Percentiles rank a stretch among this genome's conserved stretches.
phyloP scores from a whole-genome alignment of 2,329 filamentous ascomycete genomes.

The Penicillium sp. region DNA sequence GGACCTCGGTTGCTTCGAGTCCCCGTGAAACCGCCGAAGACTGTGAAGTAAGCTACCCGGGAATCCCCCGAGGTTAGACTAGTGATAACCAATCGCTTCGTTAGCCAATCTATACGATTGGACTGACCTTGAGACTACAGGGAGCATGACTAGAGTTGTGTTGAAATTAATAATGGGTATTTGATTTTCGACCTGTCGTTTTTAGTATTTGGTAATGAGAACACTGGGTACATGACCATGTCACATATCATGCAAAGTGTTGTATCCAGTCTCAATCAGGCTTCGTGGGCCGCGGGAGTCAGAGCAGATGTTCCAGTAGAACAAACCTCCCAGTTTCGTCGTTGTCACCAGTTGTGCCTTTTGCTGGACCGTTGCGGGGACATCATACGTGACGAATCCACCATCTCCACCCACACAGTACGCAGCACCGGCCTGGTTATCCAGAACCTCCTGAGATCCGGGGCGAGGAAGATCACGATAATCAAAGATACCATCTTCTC shows the following conservation, averaged over 20 bases:
- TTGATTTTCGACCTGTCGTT: background rate
- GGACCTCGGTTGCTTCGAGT: background rate
- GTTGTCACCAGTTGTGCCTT: slow-evolving; percentile 75
- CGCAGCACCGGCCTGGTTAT: slow-evolving; percentile 67
- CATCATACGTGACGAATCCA: slow-evolving; percentile 80
- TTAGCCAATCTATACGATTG: no score
- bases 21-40: background rate
- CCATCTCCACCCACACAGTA: slow-evolving; percentile 70
- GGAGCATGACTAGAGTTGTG: background rate
- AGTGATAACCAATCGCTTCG: no score
- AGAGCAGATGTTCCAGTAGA: slow-evolving; percentile 78
- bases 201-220: background rate
- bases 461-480: slow-evolving; percentile 68
- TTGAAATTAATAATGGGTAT: background rate
- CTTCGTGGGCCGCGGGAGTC: slow-evolving; percentile 63
- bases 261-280: slow-evolving; percentile 61
- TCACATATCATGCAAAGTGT: slow-evolving; percentile 50
- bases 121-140: no score
- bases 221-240: background rate
- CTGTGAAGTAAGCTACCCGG: no score
- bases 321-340: slow-evolving; percentile 71
- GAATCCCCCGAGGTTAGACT: no score
- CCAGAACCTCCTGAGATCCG: slow-evolving; percentile 65
- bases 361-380: slow-evolving; percentile 70
- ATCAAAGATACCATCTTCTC: slow-evolving; percentile 71